Percentiles rank a stretch among this genome's conserved stretches.
Evolutionary conservation across 2,329 filamentous ascomycete genomes (phyloP).

Genomic region (Trichoderma sp.): DNA sequence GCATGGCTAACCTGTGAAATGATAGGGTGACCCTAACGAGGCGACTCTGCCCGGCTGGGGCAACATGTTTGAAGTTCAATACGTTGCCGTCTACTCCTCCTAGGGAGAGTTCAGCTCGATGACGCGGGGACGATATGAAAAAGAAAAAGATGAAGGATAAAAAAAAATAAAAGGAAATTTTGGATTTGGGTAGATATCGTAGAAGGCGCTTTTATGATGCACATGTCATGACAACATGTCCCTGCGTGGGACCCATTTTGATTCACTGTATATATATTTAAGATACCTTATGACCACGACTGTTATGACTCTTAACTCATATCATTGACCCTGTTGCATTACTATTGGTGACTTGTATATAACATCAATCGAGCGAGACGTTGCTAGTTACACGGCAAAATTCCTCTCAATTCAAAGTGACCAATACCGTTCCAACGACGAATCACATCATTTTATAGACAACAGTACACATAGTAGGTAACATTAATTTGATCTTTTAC

Average conservation of each 20-base stretch:
- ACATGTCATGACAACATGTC: neutral
- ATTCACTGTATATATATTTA: slow-evolving; percentile 15
- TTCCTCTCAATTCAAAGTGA: neutral
- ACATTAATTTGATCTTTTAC: slow-evolving; percentile 18
- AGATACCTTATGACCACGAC: slow-evolving; percentile 7
- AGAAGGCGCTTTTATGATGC: neutral
- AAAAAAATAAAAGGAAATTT: neutral
- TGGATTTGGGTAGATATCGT: neutral
- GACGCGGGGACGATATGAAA: neutral
- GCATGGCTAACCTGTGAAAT: neutral
- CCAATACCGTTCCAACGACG: neutral
- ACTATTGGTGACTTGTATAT: neutral
- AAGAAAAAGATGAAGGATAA: neutral
- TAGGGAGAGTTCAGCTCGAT: slow-evolving; percentile 10
- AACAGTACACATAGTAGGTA: slow-evolving; percentile 6
- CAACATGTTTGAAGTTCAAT: slow-evolving; percentile 42
- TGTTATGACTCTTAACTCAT: neutral
- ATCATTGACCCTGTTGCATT: neutral
- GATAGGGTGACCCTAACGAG: slow-evolving; percentile 34
- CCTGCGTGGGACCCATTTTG: neutral
- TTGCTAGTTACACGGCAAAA: neutral
- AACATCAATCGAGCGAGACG: neutral
- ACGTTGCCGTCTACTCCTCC: slow-evolving; percentile 39
- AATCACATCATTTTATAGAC: neutral
- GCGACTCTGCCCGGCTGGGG: slow-evolving; percentile 36